Conservation (phyloP, 2,329 filamentous ascomycete genomes). For the Talaromyces sp. region DNA sequence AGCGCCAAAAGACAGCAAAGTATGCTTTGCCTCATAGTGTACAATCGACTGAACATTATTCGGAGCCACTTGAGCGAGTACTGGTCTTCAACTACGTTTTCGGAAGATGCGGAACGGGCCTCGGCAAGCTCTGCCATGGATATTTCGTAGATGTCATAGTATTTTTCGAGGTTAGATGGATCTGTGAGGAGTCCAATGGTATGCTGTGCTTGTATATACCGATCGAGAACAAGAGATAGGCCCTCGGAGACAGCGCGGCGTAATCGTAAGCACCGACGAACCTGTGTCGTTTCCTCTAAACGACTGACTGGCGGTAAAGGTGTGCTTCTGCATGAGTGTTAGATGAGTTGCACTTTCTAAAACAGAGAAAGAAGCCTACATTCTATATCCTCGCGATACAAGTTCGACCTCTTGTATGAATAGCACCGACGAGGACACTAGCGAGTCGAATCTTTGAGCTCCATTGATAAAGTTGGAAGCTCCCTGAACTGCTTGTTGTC, state of each 20-base stretch:
- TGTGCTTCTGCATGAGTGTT: constrained; percentile 60
- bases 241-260: constrained; percentile 70
- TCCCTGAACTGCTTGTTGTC: constrained; percentile 69
- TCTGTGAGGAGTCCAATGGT: constrained; percentile 71
- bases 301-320: constrained; percentile 89
- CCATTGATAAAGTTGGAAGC: constrained; percentile 67
- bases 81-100: constrained; percentile 68
- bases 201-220: constrained; percentile 67
- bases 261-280: constrained; percentile 73
- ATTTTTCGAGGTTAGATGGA: constrained; percentile 80
- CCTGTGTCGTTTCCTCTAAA: constrained; percentile 77
- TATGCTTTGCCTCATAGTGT: constrained; percentile 77
- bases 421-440: constrained; percentile 69
- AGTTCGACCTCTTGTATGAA: constrained; percentile 94
- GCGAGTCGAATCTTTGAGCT: constrained; percentile 77
- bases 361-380: constrained; percentile 52
- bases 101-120: constrained; percentile 62
- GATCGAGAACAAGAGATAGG: constrained; percentile 66
- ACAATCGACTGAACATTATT: constrained; percentile 74
- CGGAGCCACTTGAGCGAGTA: constrained; percentile 79
- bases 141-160: constrained; percentile 85
- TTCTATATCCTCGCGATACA: constrained; percentile 82
- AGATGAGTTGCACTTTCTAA: constrained; percentile 19
- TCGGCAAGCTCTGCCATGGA: constrained; percentile 69
- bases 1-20: constrained; percentile 86